Base-by-base conservation (phyloP, 257 asterid species). In the Ocimum tenuiflorum region DNA sequence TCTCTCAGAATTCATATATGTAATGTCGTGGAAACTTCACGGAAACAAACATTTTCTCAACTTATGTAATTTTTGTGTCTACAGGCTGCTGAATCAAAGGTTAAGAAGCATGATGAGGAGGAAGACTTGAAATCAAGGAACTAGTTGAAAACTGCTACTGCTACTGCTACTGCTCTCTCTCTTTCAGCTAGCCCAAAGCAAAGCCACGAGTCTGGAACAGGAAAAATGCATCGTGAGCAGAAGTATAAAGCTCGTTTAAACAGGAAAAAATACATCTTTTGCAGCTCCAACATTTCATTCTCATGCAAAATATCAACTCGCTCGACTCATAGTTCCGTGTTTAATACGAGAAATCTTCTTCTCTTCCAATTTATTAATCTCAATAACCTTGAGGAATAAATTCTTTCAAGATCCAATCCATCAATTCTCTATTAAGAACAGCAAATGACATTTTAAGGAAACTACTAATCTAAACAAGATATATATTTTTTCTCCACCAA, bases 71-170 rank as follows among this genome's bases (percentile, higher is more conserved):
- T 24, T 38, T 27, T 38, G 49, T 62, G 51, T 60, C 22, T 36
- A 46, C 87, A 94, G 99, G 99, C 86, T 78, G 95, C 97, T 33
- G 95, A 83, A 61, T 90, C 97, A 0, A 94, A 88, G 80, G 71
- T 86, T 61, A 70, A 78, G 81, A 90, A 75, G 78, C 90, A 86
- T 70, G 84, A 90, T 60, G 36, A 50, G n/a, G 97, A 94, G 75
- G 76, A 15, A 91, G 84, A 78, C 65, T 3, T 47, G 87, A 83
- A 79, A 80, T 89, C 60, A 87, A 68, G 80, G 84, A 87, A 52
- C 67, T 89, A 39, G 54, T 58, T 55, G 91, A 89, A 65, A 92
- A 81, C n/a, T n/a, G 73, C 69, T 86, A 36, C 29, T 60, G 76
- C 87, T 59, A 82, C 79, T 55, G 73, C 86, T 36, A 43, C 72